These are phyloP conservation scores for Plasmodium inui DNA, from an alignment of 169 alveolate genomes.

Conservation along the genomic window DNA sequence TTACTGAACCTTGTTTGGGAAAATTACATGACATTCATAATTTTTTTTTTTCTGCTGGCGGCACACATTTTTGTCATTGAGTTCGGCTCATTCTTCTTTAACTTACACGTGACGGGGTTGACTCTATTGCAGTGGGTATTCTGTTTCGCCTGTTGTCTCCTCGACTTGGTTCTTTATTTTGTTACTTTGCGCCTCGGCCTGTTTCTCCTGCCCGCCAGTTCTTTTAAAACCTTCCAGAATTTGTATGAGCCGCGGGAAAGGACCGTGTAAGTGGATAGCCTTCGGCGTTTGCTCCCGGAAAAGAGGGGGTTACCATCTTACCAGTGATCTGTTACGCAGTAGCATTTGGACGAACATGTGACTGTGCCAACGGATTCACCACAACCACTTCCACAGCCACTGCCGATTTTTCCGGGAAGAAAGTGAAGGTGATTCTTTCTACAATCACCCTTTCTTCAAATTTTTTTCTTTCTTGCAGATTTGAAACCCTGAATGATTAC, in stretches of 20 bases:
- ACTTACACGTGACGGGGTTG: constrained; percentile 53
- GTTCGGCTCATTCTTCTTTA: constrained; percentile 48
- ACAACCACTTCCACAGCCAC: not conserved
- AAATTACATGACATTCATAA: constrained; percentile 23
- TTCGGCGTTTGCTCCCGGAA: not conserved
- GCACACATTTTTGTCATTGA: constrained; percentile 36
- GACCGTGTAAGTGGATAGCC: constrained; percentile 29
- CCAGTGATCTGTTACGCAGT: not conserved
- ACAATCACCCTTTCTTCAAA: not conserved
- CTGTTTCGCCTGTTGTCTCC: constrained; percentile 27
- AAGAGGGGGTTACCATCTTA: not conserved
- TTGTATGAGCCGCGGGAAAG: constrained; percentile 22
- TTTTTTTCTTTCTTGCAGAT: constrained; percentile 25
- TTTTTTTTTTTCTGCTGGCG: constrained; percentile 4
- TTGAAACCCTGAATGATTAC: constrained; percentile 63
- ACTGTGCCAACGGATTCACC: not conserved
- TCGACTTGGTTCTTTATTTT: constrained; percentile 21
- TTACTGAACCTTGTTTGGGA: constrained; percentile 10
- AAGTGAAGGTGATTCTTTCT: not conserved
- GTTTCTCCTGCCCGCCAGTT: constrained; percentile 9
- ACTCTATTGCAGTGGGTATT: constrained; percentile 44
- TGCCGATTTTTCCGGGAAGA: too few species aligned
- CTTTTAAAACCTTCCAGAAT: constrained; percentile 24
- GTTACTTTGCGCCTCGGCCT: constrained; percentile 5
- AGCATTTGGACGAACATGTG: not conserved